phyloP scores from a whole-genome alignment of 2,329 filamentous ascomycete genomes.

The Aspergillus texensis region DNA sequence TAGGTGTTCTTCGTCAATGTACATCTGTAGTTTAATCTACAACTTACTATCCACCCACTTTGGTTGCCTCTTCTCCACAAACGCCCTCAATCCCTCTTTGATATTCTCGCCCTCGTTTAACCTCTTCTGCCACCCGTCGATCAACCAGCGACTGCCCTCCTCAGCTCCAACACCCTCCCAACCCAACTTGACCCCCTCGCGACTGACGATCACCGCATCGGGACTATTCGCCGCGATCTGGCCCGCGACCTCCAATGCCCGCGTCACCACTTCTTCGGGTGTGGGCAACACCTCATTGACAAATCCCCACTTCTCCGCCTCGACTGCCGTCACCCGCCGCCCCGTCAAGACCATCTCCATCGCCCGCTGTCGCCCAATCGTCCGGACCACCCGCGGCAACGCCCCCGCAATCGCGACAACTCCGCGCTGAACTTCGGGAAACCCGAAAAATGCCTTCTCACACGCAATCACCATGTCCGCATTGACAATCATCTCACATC shows the following conservation, averaged over 20 bases:
- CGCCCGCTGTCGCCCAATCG: constrained; percentile 68
- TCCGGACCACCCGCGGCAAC: constrained; percentile 66
- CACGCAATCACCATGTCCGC: constrained; percentile 69
- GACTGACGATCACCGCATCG: constrained; percentile 73
- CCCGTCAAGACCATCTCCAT: constrained; percentile 74
- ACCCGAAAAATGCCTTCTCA: constrained; percentile 60
- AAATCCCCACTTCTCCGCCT: constrained; percentile 68
- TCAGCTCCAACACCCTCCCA: constrained; percentile 72
- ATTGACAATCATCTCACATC: constrained; percentile 75
- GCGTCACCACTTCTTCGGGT: constrained; percentile 27
- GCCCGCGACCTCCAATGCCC: constrained; percentile 63
- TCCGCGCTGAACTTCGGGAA: constrained; percentile 73
- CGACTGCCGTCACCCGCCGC: constrained; percentile 58
- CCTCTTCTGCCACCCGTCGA: constrained; percentile 60
- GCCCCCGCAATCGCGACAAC: constrained; percentile 73
- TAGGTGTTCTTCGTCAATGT: no score
- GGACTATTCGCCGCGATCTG: constrained; percentile 69
- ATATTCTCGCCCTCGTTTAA: constrained; percentile 72
- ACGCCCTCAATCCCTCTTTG: constrained; percentile 72
- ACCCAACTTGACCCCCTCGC: constrained; percentile 70
- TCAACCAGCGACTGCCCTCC: constrained; percentile 61
- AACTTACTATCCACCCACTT: constrained; percentile 57
- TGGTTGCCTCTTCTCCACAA: constrained; percentile 74
- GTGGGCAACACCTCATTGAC: constrained; percentile 61
- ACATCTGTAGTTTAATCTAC: constrained; percentile 17